phyloP scores from a whole-genome alignment of 805 yeast species.

The Yarrowia alimentaria region DNA sequence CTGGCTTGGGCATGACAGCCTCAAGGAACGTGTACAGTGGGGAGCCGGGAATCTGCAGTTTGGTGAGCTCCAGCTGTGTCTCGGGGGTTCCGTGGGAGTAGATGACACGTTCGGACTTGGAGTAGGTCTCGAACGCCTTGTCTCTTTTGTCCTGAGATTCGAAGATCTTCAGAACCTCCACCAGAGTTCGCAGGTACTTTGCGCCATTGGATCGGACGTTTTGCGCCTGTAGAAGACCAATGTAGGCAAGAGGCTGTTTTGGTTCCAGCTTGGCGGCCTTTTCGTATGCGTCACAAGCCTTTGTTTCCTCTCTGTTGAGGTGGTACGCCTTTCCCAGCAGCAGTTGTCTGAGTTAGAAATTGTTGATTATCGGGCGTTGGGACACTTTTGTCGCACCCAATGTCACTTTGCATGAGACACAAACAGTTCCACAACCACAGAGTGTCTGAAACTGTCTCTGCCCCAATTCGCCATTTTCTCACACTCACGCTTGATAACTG shows the following conservation, averaged over 20 bases:
- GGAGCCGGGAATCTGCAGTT: conserved; percentile 38
- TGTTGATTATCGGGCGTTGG: too few species aligned
- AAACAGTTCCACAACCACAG: too few species aligned
- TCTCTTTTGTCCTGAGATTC: conserved; percentile 32
- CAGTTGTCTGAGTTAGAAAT: conserved; percentile 31
- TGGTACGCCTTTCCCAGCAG: conserved; percentile 67
- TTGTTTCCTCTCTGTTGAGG: conserved; percentile 46
- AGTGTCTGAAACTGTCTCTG: too few species aligned
- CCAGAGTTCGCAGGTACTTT: conserved; percentile 32
- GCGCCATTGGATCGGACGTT: conserved; percentile 31
- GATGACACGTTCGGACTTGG: conserved; percentile 31
- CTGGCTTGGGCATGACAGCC: conserved; percentile 36
- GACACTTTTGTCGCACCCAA: too few species aligned
- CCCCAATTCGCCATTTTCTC: too few species aligned
- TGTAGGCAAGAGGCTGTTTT: conserved; percentile 67
- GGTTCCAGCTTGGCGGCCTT: conserved; percentile 46
- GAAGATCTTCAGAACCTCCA: conserved; percentile 31
- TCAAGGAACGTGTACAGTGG: conserved; percentile 36
- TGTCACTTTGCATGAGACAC: too few species aligned
- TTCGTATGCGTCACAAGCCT: conserved; percentile 49
- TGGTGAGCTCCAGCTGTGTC: conserved; percentile 30
- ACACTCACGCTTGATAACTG: conserved; percentile 62
- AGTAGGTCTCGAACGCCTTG: conserved; percentile 33
- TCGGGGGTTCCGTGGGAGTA: conserved; percentile 30
- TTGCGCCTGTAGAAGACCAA: conserved; percentile 55